These are phyloP conservation scores for Mrakia blollopis DNA, from an alignment of 768 basidiomycete genomes.

Conservation along the genomic window DNA sequence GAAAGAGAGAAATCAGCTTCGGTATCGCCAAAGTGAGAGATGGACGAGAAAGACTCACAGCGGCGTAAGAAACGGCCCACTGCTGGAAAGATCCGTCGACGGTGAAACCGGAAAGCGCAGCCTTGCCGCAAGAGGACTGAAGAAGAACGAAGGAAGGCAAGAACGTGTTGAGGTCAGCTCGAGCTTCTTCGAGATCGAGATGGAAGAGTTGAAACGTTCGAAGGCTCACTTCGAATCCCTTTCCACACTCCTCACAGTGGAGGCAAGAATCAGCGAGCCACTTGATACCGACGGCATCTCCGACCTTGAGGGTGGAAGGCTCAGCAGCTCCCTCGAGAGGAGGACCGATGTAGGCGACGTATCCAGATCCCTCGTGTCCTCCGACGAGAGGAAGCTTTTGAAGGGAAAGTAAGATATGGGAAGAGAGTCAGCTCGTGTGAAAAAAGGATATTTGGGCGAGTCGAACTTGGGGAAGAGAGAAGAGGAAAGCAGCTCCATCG, in stretches of 20 bases:
- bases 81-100: slow-evolving; percentile 69
- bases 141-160: neutral
- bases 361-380: slow-evolving; percentile 80
- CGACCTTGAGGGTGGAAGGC: slow-evolving; percentile 45
- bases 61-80: slow-evolving; percentile 40
- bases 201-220: too few relatives aligned
- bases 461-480: too few relatives aligned
- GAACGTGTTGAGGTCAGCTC: neutral
- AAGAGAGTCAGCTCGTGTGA: too few relatives aligned
- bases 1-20: neutral
- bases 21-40: too few relatives aligned
- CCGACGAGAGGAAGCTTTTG: slow-evolving; percentile 59
- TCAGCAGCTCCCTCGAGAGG: slow-evolving; percentile 49
- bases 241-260: slow-evolving; percentile 68
- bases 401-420: too few relatives aligned
- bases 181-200: too few relatives aligned
- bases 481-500: too few relatives aligned
- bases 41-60: neutral
- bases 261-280: slow-evolving; percentile 55
- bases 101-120: slow-evolving; percentile 62
- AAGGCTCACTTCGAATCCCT: slow-evolving; percentile 54
- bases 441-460: too few relatives aligned
- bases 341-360: slow-evolving; percentile 70
- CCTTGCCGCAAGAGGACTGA: slow-evolving; percentile 58
- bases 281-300: slow-evolving; percentile 34